Evolutionary conservation across 2,329 filamentous ascomycete species (phyloP).

Genomic region (Calonectria henricotiae): DNA sequence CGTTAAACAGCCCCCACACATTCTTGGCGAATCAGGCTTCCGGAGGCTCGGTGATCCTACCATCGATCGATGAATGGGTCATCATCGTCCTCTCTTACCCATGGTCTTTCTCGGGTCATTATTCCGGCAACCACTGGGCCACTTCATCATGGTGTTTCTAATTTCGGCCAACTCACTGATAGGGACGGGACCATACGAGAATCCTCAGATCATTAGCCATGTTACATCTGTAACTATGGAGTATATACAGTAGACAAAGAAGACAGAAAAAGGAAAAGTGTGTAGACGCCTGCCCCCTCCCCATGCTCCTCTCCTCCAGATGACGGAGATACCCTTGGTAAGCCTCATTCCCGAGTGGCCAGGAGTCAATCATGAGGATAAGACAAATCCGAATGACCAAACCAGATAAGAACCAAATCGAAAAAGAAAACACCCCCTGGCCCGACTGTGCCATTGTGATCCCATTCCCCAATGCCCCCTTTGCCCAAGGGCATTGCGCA

Average conservation of each 20-base stretch:
- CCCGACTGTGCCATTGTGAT: conserved; percentile 7
- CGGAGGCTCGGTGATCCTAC: conserved; percentile 13
- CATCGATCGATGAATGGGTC: conserved; percentile 31
- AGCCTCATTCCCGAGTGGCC: conserved; percentile 17
- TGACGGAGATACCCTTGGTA: conserved; percentile 25
- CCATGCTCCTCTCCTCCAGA: conserved; percentile 26
- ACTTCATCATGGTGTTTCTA: conserved; percentile 19
- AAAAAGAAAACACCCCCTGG: conserved; percentile 14
- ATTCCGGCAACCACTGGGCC: conserved; percentile 8
- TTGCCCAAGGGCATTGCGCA: conserved; percentile 24
- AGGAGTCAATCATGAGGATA: conserved; percentile 16
- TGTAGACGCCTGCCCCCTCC: background rate
- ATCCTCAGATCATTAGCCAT: conserved; percentile 17
- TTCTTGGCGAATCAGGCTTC: conserved; percentile 30
- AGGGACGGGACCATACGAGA: background rate
- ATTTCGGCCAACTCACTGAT: conserved; percentile 17
- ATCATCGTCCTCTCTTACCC: conserved; percentile 19
- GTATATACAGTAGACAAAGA: conserved; percentile 15
- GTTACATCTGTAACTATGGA: conserved; percentile 27
- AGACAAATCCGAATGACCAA: conserved; percentile 28
- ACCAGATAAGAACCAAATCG: conserved; percentile 37
- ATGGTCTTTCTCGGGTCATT: conserved; percentile 29
- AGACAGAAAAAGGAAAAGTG: conserved; percentile 14
- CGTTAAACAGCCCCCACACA: conserved; percentile 13
- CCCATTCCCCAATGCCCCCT: conserved; percentile 24